Evolutionary conservation across 2,329 filamentous ascomycete species (phyloP), one percentile per base, ranked within the genome.

Genomic region (Fusarium poae): DNA sequence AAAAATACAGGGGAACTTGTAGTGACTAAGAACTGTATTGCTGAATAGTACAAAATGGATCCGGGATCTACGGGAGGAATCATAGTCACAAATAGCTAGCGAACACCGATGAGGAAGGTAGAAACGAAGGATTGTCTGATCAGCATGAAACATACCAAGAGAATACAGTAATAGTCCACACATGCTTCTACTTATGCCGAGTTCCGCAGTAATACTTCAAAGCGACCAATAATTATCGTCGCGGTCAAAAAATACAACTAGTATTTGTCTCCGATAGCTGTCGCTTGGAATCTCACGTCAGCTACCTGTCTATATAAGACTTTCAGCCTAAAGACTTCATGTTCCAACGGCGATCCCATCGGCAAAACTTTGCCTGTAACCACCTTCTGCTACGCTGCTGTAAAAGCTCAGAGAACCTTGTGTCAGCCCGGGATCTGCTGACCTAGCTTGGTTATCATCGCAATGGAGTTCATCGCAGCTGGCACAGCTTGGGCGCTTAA

Each of bases 401-500:
- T 4, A 25, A 25, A 25, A 25, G 3, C 15, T 16, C 4, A 10
- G 10, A 43, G 6, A 11, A 43, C 6, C 15, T 18, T 43, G 9
- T 5, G 18, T 4, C 5, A 8, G 3, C 7, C 6, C 9, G 6
- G 5, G 5, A 9, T 12, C 16, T 12, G 0, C 15, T 43, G 40
- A 10, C 3, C 1, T 18, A 43, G 2, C 4, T 11, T 2, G 3
- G 2, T 3, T 18, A 3, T 16, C 13, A 2, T 18, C 1, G 2
- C 3, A 0, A 70, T 71, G 60, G 68, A 71, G n/a, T 30, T 71
- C 7, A 32, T 71, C 12, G 57, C 37, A 16, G 68, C 67, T 7
- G 68, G 64, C 3, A 44, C 25, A 5, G 51, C 64, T 3, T 71
- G 67, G 67, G 44, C 37, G 2, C 6, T 71, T 3, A 37, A 59